Conservation (phyloP, 306 rosid species). For the Vachellia collinsii region DNA sequence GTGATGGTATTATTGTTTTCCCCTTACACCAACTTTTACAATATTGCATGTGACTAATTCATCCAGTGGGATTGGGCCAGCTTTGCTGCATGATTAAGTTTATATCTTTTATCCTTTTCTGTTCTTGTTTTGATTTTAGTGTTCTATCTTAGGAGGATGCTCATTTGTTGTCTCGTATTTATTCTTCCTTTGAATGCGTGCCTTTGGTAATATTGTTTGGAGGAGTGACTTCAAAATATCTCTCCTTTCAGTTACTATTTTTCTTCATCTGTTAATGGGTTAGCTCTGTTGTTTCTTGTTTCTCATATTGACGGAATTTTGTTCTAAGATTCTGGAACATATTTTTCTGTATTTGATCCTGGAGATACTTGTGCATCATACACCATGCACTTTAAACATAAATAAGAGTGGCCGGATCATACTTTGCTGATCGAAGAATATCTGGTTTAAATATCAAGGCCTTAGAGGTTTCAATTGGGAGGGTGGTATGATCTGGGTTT, state of each 20-base stretch:
- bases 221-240: not conserved
- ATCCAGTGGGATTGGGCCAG: not conserved
- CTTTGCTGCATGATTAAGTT: not conserved
- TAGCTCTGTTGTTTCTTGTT: not conserved
- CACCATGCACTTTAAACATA: not conserved
- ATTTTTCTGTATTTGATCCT: slow-evolving; percentile 9
- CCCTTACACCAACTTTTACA: not conserved
- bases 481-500: slow-evolving; percentile 25
- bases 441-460: not conserved
- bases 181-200: not conserved
- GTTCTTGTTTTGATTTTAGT: not conserved
- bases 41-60: too few relatives aligned
- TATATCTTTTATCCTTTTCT: not conserved
- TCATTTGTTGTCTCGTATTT: not conserved
- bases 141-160: not conserved
- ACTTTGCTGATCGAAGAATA: not conserved
- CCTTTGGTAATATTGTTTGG: not conserved
- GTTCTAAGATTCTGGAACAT: not conserved
- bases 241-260: not conserved
- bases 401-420: not conserved
- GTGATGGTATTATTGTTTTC: not conserved
- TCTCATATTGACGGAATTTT: not conserved
- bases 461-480: not conserved
- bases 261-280: not conserved
- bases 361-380: not conserved